Conservation (phyloP, 306 rosid genomes). For the Sophora flavescens region DNA sequence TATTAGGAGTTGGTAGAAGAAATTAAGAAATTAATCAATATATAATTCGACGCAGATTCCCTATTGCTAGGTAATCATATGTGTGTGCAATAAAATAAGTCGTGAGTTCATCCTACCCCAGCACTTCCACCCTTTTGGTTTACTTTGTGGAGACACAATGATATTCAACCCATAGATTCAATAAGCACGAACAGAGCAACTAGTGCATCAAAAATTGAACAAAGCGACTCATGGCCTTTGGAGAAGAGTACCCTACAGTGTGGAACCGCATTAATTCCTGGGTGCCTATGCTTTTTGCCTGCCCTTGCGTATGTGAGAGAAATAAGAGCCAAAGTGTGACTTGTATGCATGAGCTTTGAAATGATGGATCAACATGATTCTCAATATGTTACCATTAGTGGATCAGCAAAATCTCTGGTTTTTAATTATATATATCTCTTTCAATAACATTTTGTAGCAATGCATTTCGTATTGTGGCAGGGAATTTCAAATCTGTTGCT, state of each 20-base stretch:
- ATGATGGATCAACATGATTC: not conserved
- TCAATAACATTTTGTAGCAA: too few species aligned
- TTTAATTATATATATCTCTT: too few species aligned
- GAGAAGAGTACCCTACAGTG: not conserved
- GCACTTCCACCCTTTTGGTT: slow-evolving; percentile 30
- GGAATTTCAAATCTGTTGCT: too few species aligned
- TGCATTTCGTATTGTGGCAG: too few species aligned
- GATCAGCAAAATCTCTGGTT: too few species aligned
- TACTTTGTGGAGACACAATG: slow-evolving; percentile 50
- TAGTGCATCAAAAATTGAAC: slow-evolving; percentile 15
- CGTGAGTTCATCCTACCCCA: not conserved
- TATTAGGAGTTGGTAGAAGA: not conserved
- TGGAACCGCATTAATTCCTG: slow-evolving; percentile 3
- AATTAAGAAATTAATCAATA: slow-evolving; percentile 3
- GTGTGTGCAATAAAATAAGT: slow-evolving; percentile 19
- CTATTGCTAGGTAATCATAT: not conserved
- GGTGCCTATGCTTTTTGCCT: slow-evolving; percentile 18
- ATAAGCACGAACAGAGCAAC: not conserved
- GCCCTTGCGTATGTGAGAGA: slow-evolving; percentile 16
- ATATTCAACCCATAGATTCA: slow-evolving; percentile 25
- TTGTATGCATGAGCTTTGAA: not conserved
- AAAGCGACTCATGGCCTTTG: slow-evolving; percentile 20
- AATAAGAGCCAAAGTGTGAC: not conserved
- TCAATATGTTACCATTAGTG: not conserved
- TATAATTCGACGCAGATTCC: slow-evolving; percentile 29